phyloP scores from a whole-genome alignment of 176 grass and related monocot species.

The Paspalum notatum region DNA sequence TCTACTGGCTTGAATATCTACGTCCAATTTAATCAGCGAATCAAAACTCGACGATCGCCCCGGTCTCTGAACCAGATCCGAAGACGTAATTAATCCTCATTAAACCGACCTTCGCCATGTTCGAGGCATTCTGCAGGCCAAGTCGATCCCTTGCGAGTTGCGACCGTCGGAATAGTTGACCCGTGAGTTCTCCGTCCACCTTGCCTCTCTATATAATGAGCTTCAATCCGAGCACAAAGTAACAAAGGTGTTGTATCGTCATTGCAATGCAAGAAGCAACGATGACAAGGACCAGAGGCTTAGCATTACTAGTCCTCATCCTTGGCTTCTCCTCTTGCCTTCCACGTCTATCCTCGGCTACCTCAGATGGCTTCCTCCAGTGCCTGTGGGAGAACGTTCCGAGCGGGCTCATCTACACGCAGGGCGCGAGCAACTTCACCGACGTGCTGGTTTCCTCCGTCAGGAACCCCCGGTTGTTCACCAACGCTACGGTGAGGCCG shows the following conservation, averaged over 20 bases:
- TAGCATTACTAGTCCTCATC: not conserved
- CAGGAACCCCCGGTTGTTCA: slow-evolving; percentile 49
- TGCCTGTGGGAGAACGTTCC: slow-evolving; percentile 46
- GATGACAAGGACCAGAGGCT: slow-evolving; percentile 1
- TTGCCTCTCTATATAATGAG: slow-evolving; percentile 30
- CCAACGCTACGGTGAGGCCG: slow-evolving; percentile 46
- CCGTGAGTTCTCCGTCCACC: not conserved
- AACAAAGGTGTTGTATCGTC: not conserved
- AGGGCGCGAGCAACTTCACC: slow-evolving; percentile 39
- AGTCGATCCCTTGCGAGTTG: no score
- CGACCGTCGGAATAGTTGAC: not conserved
- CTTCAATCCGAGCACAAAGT: not conserved
- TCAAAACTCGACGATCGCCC: not conserved
- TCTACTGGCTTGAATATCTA: no score
- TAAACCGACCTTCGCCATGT: not conserved
- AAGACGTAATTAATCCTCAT: not conserved
- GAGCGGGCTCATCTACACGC: slow-evolving; percentile 40
- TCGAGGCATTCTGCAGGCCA: not conserved
- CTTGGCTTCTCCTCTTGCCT: not conserved
- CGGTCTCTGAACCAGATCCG: not conserved
- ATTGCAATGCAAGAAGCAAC: not conserved
- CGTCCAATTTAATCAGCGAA: no score
- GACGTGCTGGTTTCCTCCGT: slow-evolving; percentile 59
- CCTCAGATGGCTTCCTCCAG: slow-evolving; percentile 50
- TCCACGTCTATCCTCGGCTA: not conserved